Conservation (phyloP, 2,329 filamentous ascomycete species). For the Fusarium fracticaudum region DNA sequence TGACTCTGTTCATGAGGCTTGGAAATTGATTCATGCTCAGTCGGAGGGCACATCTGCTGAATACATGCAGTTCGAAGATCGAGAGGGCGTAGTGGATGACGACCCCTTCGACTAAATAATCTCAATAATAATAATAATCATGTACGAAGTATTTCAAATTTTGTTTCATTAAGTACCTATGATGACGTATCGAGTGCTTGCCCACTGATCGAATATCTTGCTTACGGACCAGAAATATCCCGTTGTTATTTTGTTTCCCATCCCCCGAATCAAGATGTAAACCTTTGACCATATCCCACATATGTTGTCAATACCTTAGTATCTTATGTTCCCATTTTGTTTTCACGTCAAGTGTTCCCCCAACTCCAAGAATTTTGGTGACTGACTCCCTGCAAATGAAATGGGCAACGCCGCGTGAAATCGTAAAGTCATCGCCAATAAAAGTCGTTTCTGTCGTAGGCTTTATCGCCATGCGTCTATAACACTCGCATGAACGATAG, state of each 20-base stretch:
- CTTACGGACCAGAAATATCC: not conserved
- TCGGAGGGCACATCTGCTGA: slow-evolving; percentile 55
- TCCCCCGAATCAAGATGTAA: not conserved
- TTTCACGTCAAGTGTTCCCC: not conserved
- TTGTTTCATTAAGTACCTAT: not conserved
- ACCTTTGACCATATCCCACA: not conserved
- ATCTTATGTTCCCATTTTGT: slow-evolving; percentile 8
- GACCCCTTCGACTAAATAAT: slow-evolving; percentile 57
- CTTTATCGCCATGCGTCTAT: not conserved
- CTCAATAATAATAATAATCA: not conserved
- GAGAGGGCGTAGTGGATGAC: slow-evolving; percentile 71
- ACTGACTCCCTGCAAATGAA: slow-evolving; percentile 8
- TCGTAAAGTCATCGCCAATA: not conserved
- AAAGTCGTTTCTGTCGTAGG: not conserved
- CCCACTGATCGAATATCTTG: not conserved
- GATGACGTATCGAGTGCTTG: not conserved
- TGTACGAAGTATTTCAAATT: not conserved
- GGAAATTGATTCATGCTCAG: slow-evolving; percentile 69
- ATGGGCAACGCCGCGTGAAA: not conserved
- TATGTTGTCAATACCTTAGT: not conserved
- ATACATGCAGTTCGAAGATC: slow-evolving; percentile 84
- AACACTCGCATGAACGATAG: slow-evolving; percentile 4
- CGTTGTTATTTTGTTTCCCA: not conserved
- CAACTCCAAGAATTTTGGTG: slow-evolving; percentile 4
- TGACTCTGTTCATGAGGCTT: slow-evolving; percentile 73